Evolutionary conservation across 768 basidiomycete species (phyloP).

Genomic region (Asterophora parasitica): DNA sequence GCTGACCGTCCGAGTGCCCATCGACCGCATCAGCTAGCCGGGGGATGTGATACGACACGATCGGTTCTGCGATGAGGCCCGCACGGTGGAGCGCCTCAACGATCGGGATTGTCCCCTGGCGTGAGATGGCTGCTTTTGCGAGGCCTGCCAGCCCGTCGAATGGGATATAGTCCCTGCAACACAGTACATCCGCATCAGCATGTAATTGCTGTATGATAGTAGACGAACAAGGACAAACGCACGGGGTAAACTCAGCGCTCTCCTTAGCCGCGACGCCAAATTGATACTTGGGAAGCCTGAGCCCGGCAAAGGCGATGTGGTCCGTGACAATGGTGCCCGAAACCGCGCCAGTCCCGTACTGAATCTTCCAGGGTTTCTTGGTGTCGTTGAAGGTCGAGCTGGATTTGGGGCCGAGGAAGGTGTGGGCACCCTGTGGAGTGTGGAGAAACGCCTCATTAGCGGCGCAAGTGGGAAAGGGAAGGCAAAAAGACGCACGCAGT

Average conservation of each 20-base stretch:
- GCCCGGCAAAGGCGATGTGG: conserved; percentile 52
- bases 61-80: conserved; percentile 46
- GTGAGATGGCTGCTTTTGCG: conserved; percentile 39
- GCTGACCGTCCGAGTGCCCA: too few species aligned
- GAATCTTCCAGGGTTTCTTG: conserved; percentile 42
- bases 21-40: conserved; percentile 40
- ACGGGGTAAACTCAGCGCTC: conserved; percentile 47
- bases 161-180: conserved; percentile 24
- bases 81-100: conserved; percentile 48
- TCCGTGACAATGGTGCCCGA: conserved; percentile 55
- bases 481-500: conserved; percentile 12
- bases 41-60: conserved; percentile 66
- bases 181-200: too few species aligned
- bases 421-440: conserved; percentile 31
- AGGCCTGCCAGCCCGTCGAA: conserved; percentile 60
- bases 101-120: conserved; percentile 50
- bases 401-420: conserved; percentile 49
- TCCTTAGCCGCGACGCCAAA: conserved; percentile 63
- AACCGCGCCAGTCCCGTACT: conserved; percentile 53
- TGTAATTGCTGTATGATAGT: too few species aligned
- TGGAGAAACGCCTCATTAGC: background rate
- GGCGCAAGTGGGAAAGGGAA: background rate
- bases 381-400: conserved; percentile 55
- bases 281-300: conserved; percentile 43
- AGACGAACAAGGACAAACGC: conserved; percentile 17